Evolutionary conservation across 2,329 filamentous ascomycete genomes (phyloP).

Genomic region (Camillea tinctor): DNA sequence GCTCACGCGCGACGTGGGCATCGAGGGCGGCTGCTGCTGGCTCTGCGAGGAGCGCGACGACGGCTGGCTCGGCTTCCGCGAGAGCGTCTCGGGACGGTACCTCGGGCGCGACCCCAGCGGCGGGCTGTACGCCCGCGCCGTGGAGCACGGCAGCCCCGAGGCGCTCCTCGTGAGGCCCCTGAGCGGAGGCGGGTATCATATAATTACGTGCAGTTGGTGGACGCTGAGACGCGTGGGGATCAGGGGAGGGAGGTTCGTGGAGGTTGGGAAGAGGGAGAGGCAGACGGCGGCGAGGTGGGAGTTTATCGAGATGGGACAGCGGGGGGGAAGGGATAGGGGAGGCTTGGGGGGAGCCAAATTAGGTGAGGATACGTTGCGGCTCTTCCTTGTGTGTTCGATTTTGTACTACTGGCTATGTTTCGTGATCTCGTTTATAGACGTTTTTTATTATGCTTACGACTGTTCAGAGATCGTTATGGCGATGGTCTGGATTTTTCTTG

Average conservation of each 20-base stretch:
- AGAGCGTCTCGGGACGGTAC: constrained; percentile 10
- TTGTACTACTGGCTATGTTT: too few species aligned
- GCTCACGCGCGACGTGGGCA: not conserved
- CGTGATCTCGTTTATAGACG: too few species aligned
- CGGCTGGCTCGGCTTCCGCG: constrained; percentile 13
- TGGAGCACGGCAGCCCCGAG: not conserved
- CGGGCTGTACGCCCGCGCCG: not conserved
- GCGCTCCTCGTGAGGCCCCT: constrained; percentile 10
- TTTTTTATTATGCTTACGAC: too few species aligned
- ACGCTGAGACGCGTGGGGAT: not conserved
- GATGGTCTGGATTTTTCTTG: too few species aligned
- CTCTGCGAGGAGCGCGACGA: constrained; percentile 4
- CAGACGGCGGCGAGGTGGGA: constrained; percentile 7
- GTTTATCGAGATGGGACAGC: constrained; percentile 11
- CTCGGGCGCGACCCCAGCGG: constrained; percentile 8
- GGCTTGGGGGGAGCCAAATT: too few species aligned
- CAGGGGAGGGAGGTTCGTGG: not conserved
- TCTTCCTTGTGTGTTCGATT: too few species aligned
- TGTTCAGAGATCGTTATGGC: too few species aligned
- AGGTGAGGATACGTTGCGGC: too few species aligned
- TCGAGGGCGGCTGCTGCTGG: constrained; percentile 17
- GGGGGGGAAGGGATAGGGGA: too few species aligned
- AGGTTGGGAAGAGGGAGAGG: not conserved
- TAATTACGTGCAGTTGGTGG: not conserved
- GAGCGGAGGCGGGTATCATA: constrained; percentile 9